phyloP scores from a whole-genome alignment of 139 green algal species.

The Picochlorum costavermella region DNA sequence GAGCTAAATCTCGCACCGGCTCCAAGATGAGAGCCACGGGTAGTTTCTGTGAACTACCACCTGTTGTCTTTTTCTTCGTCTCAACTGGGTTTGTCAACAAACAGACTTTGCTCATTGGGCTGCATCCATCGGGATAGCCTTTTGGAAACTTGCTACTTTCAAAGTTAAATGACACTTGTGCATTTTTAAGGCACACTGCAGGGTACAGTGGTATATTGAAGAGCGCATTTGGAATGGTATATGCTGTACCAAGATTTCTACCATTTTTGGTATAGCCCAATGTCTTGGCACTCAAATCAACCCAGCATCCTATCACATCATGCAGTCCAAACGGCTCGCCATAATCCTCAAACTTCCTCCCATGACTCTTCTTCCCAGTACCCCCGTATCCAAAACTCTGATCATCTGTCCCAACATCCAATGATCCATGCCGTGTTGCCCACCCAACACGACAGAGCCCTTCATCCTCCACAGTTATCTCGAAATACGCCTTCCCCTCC shows the following conservation, averaged over 20 bases:
- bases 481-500: conserved; percentile 41
- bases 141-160: conserved; percentile 24
- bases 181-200: conserved; percentile 68
- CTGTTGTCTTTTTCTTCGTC: conserved; percentile 5
- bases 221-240: conserved; percentile 37
- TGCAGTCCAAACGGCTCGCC: conserved; percentile 46
- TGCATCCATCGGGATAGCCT: not conserved
- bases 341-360: conserved; percentile 58
- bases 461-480: conserved; percentile 55
- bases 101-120: conserved; percentile 17
- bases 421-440: conserved; percentile 31
- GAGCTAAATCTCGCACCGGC: conserved; percentile 65
- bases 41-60: conserved; percentile 1
- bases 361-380: conserved; percentile 66
- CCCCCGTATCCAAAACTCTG: conserved; percentile 58
- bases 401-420: conserved; percentile 61
- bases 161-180: conserved; percentile 63
- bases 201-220: conserved; percentile 51
- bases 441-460: conserved; percentile 69
- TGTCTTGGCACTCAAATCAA: conserved; percentile 33
- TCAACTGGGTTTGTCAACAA: conserved; percentile 27
- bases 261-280: conserved; percentile 65
- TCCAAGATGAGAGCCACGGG: conserved; percentile 72
- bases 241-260: conserved; percentile 40
- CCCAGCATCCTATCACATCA: conserved; percentile 56